Conservation (phyloP, 306 rosid genomes). For the Trifolium fragiferum region DNA sequence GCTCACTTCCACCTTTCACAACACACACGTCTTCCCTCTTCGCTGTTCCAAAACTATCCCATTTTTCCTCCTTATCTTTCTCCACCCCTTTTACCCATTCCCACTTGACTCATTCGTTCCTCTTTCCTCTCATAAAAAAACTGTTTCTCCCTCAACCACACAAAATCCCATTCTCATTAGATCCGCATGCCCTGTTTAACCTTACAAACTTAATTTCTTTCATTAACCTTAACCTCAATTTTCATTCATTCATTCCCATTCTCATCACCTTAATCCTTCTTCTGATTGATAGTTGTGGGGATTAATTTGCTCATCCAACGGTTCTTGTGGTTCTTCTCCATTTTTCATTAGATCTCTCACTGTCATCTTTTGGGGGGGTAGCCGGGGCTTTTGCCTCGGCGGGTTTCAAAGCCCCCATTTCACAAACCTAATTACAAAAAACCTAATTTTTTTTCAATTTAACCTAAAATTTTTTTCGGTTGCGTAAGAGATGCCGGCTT, state of each 20-base stretch:
- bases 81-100: conserved; percentile 2
- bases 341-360: conserved; percentile 57
- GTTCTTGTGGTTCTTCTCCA: conserved; percentile 48
- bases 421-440: conserved; percentile 44
- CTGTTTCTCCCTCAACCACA: background rate
- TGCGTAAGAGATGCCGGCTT: conserved; percentile 88
- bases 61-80: background rate
- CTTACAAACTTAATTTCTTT: background rate
- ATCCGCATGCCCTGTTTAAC: background rate
- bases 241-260: background rate
- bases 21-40: conserved; percentile 12
- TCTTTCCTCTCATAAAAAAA: background rate
- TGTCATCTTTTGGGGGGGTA: conserved; percentile 90
- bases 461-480: conserved; percentile 40
- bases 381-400: conserved; percentile 99
- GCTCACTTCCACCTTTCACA: conserved; percentile 52
- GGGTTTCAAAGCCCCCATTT: conserved; percentile 97
- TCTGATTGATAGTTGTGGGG: conserved; percentile 75
- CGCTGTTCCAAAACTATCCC: background rate
- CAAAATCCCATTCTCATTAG: background rate
- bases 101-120: background rate
- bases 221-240: background rate
- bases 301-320: conserved; percentile 50
- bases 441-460: background rate
- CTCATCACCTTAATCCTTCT: background rate